These are phyloP conservation scores for Yarrowia divulgata DNA, from an alignment of 805 yeast species.

Conservation along the genomic window DNA sequence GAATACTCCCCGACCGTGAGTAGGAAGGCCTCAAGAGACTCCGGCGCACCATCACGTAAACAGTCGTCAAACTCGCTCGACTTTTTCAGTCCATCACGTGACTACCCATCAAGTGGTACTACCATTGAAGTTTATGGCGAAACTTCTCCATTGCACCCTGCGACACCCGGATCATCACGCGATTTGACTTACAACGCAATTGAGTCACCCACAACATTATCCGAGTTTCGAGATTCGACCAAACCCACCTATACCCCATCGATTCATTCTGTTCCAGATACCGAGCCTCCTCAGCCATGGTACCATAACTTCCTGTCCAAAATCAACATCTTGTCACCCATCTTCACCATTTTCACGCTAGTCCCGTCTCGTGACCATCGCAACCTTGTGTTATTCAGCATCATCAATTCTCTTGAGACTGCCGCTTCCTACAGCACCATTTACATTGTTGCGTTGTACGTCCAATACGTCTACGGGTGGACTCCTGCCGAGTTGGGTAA, in stretches of 20 bases:
- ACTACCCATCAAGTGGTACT: not conserved
- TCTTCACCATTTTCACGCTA: not conserved
- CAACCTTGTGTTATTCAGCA: slow-evolving; percentile 18
- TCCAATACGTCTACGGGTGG: slow-evolving; percentile 34
- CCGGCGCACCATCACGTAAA: not conserved
- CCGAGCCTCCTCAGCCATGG: not conserved
- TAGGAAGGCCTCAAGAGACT: not conserved
- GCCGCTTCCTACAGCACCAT: slow-evolving; percentile 35
- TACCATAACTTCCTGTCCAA: not conserved
- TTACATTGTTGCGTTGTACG: slow-evolving; percentile 31
- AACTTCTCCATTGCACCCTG: not conserved
- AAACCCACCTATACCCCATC: slow-evolving; percentile 10
- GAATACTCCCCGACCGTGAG: not conserved
- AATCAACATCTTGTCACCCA: slow-evolving; percentile 22
- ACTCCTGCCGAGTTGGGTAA: slow-evolving; percentile 30
- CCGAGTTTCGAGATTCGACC: not conserved
- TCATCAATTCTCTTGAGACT: slow-evolving; percentile 28
- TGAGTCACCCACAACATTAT: not conserved
- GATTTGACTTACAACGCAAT: not conserved
- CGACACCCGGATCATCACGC: slow-evolving; percentile 2
- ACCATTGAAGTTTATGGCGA: slow-evolving; percentile 1
- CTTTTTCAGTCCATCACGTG: slow-evolving; percentile 3
- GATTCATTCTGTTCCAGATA: slow-evolving; percentile 15
- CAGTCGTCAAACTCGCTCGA: not conserved
- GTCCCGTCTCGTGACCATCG: slow-evolving; percentile 7